A percentile compares a stretch with the other conserved stretches of the same genome.
phyloP scores from a whole-genome alignment of 805 yeast species.

The Ogataea thermomethanolica region DNA sequence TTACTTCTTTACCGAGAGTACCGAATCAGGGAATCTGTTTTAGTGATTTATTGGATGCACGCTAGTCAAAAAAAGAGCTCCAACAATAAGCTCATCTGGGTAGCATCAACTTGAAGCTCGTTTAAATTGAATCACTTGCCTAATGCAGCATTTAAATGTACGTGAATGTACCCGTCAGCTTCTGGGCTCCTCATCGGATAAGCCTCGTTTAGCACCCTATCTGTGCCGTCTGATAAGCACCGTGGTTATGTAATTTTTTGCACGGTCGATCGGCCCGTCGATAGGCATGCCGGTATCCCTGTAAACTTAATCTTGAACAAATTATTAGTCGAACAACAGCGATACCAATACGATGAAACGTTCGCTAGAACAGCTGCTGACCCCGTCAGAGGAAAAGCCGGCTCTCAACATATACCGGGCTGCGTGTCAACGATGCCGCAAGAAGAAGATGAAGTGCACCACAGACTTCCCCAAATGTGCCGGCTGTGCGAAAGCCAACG shows the following conservation, averaged over 20 bases:
- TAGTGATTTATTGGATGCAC: too few species aligned
- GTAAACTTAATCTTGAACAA: not conserved
- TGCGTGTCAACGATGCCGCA: slow-evolving; percentile 82
- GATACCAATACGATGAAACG: slow-evolving; percentile 3
- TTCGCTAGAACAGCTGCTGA: slow-evolving; percentile 8
- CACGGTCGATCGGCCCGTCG: slow-evolving; percentile 4
- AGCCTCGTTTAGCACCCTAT: too few species aligned
- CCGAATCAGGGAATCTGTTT: not conserved
- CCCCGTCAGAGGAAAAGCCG: slow-evolving; percentile 4
- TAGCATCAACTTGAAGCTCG: too few species aligned
- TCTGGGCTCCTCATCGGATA: too few species aligned
- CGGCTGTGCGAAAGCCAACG: slow-evolving; percentile 60
- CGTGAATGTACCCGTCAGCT: too few species aligned
- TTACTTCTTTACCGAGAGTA: not conserved
- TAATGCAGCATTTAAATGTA: too few species aligned
- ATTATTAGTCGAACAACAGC: too few species aligned
- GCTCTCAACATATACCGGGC: slow-evolving; percentile 8
- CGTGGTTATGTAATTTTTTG: too few species aligned
- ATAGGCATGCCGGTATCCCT: slow-evolving; percentile 5
- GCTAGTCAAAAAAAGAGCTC: too few species aligned
- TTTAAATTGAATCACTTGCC: too few species aligned
- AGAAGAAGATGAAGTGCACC: slow-evolving; percentile 63
- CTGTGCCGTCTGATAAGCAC: too few species aligned
- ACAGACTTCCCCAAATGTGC: slow-evolving; percentile 64
- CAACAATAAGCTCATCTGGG: too few species aligned